Evolutionary conservation across 2,329 filamentous ascomycete genomes (phyloP).

Genomic region (Cytospora mali): DNA sequence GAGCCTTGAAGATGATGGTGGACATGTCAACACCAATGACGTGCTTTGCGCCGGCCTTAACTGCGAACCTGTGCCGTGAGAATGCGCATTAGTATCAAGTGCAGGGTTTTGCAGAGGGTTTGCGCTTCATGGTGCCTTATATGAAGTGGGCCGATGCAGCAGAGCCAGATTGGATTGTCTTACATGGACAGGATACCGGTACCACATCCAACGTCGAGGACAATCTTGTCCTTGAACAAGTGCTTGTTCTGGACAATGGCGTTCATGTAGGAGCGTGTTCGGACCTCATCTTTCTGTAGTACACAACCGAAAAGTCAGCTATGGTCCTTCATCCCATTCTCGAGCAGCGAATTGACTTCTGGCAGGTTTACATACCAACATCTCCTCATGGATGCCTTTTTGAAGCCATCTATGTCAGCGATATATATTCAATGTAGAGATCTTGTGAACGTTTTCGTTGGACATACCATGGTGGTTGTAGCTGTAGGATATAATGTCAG

Average conservation of each 20-base stretch:
- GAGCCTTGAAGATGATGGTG: conserved; percentile 98
- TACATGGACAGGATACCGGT: conserved; percentile 99
- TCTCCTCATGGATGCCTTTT: conserved; percentile 92
- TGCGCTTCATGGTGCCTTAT: not conserved
- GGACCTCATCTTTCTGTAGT: conserved; percentile 92
- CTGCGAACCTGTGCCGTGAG: conserved; percentile 75
- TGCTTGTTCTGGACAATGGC: conserved; percentile 97
- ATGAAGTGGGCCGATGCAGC: not conserved
- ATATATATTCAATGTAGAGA: conserved; percentile 1
- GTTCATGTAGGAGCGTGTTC: conserved; percentile 95
- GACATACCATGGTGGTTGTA: conserved; percentile 93
- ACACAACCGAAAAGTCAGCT: conserved; percentile 31
- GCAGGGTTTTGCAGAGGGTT: not conserved
- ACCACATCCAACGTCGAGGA: conserved; percentile 96
- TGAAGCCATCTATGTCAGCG: conserved; percentile 22
- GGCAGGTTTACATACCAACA: conserved; percentile 72
- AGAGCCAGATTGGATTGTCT: conserved; percentile 36
- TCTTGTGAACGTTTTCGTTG: conserved; percentile 36
- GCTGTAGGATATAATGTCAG: conserved; percentile 50
- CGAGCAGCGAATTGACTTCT: not conserved
- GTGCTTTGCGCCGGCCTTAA: conserved; percentile 94
- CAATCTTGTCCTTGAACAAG: conserved; percentile 77
- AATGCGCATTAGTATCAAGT: conserved; percentile 11
- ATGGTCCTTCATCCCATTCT: not conserved
- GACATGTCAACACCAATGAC: conserved; percentile 99